phyloP scores from a whole-genome alignment of 1,284 basidiomycete genomes.

The Pseudozyma pruni region DNA sequence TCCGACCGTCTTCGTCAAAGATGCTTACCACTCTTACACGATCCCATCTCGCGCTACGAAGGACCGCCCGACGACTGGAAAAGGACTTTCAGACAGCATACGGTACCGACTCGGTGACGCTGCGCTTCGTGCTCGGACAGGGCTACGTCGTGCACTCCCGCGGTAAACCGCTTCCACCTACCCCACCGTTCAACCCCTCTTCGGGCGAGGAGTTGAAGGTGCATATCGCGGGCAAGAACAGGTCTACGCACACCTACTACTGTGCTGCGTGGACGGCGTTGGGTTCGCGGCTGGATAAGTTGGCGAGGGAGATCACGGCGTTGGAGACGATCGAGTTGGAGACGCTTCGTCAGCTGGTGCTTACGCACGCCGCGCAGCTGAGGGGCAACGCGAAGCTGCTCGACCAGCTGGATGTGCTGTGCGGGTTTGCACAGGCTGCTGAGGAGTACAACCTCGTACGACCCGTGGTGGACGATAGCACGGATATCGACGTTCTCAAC shows the following conservation, averaged over 20 bases:
- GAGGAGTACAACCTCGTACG: slow-evolving; percentile 80
- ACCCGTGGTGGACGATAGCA: slow-evolving; percentile 75
- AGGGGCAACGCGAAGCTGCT: slow-evolving; percentile 81
- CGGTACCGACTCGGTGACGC: slow-evolving; percentile 38
- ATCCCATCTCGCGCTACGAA: slow-evolving; percentile 41
- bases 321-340: slow-evolving; percentile 54
- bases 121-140: slow-evolving; percentile 60
- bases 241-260: slow-evolving; percentile 60
- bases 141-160: slow-evolving; percentile 63
- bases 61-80: slow-evolving; percentile 43
- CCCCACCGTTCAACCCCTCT: background rate
- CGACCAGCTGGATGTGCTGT: slow-evolving; percentile 87
- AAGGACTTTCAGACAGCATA: slow-evolving; percentile 25
- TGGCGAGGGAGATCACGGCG: slow-evolving; percentile 40
- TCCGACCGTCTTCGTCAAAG: slow-evolving; percentile 57
- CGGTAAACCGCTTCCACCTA: slow-evolving; percentile 19
- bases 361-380: slow-evolving; percentile 22
- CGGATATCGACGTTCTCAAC: slow-evolving; percentile 74
- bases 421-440: slow-evolving; percentile 85
- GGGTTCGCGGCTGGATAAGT: slow-evolving; percentile 40
- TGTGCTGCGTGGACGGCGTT: slow-evolving; percentile 49
- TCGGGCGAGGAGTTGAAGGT: slow-evolving; percentile 16
- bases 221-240: slow-evolving; percentile 53
- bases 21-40: slow-evolving; percentile 38
- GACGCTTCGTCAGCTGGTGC: slow-evolving; percentile 49